A percentile compares a stretch with the other conserved stretches of the same genome.
Conservation (phyloP, 2,329 filamentous ascomycete genomes). For the Talaromyces sp. region DNA sequence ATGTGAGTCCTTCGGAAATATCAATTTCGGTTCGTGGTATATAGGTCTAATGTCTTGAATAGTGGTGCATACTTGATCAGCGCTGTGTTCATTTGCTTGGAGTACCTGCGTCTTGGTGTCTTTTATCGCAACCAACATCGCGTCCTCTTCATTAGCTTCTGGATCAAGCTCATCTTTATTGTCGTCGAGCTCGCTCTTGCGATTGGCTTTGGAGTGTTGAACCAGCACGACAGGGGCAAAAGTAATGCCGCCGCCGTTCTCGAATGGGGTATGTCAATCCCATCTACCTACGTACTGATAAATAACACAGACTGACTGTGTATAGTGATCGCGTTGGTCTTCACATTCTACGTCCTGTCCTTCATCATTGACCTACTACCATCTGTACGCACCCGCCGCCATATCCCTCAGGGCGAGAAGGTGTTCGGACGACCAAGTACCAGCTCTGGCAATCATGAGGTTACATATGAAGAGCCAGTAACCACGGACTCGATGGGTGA, state of each 20-base stretch:
- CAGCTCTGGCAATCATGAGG: constrained; percentile 14
- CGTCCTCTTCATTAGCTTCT: constrained; percentile 73
- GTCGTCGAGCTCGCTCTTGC: constrained; percentile 67
- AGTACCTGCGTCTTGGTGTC: constrained; percentile 80
- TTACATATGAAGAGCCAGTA: constrained; percentile 33
- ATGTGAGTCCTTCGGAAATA: constrained; percentile 44
- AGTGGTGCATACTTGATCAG: constrained; percentile 72
- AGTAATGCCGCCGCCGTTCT: constrained; percentile 64
- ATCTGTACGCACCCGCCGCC: constrained; percentile 56
- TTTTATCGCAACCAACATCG: constrained; percentile 66
- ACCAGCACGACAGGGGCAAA: constrained; percentile 40
- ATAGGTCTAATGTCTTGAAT: not conserved
- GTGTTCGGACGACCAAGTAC: constrained; percentile 17
- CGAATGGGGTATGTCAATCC: constrained; percentile 56
- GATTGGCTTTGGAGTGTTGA: constrained; percentile 58
- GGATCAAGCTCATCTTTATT: constrained; percentile 81
- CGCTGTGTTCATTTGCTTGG: constrained; percentile 82
- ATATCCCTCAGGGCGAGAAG: constrained; percentile 35
- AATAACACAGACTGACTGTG: not conserved
- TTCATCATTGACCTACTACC: constrained; percentile 86
- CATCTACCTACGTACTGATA: not conserved
- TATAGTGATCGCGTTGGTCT: constrained; percentile 67
- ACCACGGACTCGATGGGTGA: constrained; percentile 36
- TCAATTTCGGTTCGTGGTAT: not conserved
- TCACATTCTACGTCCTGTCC: constrained; percentile 79